Evolutionary conservation across 495 filamentous ascomycete species (phyloP).

Genomic region (Acidiella bohemica): DNA sequence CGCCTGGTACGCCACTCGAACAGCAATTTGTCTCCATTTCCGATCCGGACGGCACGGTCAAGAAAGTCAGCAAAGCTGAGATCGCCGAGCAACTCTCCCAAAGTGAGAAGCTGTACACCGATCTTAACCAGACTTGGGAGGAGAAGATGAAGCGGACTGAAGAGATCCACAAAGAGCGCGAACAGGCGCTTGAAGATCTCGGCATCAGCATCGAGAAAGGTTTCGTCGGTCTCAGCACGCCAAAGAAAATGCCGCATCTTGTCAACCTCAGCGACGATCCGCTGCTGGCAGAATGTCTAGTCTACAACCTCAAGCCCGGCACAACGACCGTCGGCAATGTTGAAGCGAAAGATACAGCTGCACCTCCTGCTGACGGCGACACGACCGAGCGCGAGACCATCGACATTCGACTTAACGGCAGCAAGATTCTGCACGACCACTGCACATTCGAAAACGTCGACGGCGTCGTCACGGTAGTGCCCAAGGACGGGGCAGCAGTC

Average conservation of each 20-base stretch:
- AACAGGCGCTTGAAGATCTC: slow-evolving; percentile 87
- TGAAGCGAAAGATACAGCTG: slow-evolving; percentile 53
- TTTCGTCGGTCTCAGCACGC: slow-evolving; percentile 86
- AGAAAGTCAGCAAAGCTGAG: slow-evolving; percentile 95
- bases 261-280: slow-evolving; percentile 97
- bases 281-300: slow-evolving; percentile 84
- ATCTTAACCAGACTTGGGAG: slow-evolving; percentile 99
- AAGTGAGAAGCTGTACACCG: slow-evolving; percentile 87
- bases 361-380: slow-evolving; percentile 18
- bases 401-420: slow-evolving; percentile 89
- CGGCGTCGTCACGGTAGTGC: slow-evolving; percentile 77
- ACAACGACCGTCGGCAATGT: slow-evolving; percentile 87
- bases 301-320: slow-evolving; percentile 96
- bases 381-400: not conserved
- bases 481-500: slow-evolving; percentile 76
- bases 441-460: slow-evolving; percentile 89
- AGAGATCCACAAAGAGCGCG: slow-evolving; percentile 91
- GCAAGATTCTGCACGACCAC: slow-evolving; percentile 80
- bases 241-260: slow-evolving; percentile 97
- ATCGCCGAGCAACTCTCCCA: slow-evolving; percentile 93
- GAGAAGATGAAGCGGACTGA: slow-evolving; percentile 91
- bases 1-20: slow-evolving; percentile 81
- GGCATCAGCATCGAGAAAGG: slow-evolving; percentile 99
- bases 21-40: slow-evolving; percentile 94
- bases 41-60: slow-evolving; percentile 68